phyloP scores from a whole-genome alignment of 768 basidiomycete species.

The Leccinellum luteum region DNA sequence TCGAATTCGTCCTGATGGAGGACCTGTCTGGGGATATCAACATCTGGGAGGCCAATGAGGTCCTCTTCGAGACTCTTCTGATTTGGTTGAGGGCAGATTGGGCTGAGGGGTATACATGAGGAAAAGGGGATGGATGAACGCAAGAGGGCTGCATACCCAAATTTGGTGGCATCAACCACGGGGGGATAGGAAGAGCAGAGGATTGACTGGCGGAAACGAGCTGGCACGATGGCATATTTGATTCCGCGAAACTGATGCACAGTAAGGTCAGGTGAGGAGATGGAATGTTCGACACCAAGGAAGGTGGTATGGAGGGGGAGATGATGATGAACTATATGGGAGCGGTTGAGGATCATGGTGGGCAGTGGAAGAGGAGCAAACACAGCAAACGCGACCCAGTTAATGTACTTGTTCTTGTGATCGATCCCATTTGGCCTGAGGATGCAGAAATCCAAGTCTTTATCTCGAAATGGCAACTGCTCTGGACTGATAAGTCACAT shows the following conservation, averaged over 20 bases:
- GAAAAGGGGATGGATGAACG: neutral
- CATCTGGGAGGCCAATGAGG: constrained; percentile 55
- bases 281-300: constrained; percentile 57
- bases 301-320: constrained; percentile 59
- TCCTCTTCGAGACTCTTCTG: constrained; percentile 53
- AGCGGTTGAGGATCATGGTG: constrained; percentile 29
- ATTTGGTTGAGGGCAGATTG: constrained; percentile 70
- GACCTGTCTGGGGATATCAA: constrained; percentile 50
- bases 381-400: neutral
- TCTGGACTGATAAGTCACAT: constrained; percentile 22
- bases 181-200: constrained; percentile 56
- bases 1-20: constrained; percentile 72
- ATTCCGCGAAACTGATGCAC: constrained; percentile 77
- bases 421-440: constrained; percentile 21
- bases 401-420: constrained; percentile 19
- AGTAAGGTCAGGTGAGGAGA: constrained; percentile 52
- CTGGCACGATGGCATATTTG: constrained; percentile 72
- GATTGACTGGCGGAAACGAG: constrained; percentile 72
- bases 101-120: constrained; percentile 39
- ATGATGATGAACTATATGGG: constrained; percentile 45
- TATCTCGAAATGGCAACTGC: constrained; percentile 22
- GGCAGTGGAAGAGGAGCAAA: neutral
- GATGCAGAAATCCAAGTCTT: constrained; percentile 21
- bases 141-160: constrained; percentile 51
- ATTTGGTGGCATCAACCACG: constrained; percentile 58